Evolutionary conservation across 208 protist genomes (phyloP), one percentile per base, ranked within the genome.

Genomic region (Trypanosoma scelopori): DNA sequence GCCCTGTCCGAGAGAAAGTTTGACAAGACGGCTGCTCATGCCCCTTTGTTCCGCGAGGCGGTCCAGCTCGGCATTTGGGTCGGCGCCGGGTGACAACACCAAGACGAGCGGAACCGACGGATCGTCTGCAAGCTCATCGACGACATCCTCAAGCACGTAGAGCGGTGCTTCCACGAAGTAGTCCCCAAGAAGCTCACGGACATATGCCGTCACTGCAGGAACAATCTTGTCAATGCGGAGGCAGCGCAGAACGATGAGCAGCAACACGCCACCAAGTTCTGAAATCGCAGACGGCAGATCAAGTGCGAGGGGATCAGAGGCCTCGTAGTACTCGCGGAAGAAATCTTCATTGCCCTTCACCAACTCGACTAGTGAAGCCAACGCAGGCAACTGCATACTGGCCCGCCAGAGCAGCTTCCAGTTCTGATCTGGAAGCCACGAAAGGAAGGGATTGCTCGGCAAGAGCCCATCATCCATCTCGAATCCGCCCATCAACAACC

Each of bases 71-170:
- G 81, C 84, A 35, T 89, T 93, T 15, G 98, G 98, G 82, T 99
- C 98, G 3, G 98, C 97, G 61, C 98, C 98, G 3, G 96, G 84
- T 9, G 97, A 99, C 7, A 99, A 90, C 1, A 99, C 91, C 43
- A 99, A 97, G 50, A 99, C 98, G 55, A 99, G 74, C 12, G 98
- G 97, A 20, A 97, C 86, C 7, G 81, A 89, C 9, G 93, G 76
- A 62, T 95, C 88, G 65, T 85, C 81, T 30, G 88, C 88, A 39
- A 97, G 82, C 69, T 97, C 83, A 42, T 93, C 83, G 27, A 95
- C 91, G 13, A 97, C 84, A 13, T 79, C 86, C 45, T 92, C 92
- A 23, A 99, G 77, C 42, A 97, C 81, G 82, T 98, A 98, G 35
- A 96, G 82, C 22, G 97, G 95, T 12, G 97, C 86, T 53, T 95